These are phyloP conservation scores for Dipteronia dyeriana DNA, from an alignment of 345 rosid species.

Conservation along the genomic window DNA sequence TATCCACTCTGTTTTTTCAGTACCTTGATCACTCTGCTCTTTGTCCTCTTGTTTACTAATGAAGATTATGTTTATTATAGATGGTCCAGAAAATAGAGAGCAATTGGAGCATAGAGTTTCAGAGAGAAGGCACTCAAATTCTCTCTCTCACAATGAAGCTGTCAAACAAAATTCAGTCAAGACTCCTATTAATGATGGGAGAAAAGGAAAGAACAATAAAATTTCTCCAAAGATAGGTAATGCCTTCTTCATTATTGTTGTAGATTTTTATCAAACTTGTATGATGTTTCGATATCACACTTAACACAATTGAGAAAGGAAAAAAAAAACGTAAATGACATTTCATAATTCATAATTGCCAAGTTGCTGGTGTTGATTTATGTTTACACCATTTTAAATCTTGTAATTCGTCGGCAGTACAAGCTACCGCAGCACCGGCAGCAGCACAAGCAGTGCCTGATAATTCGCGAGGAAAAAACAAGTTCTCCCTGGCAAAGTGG, in stretches of 20 bases:
- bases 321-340: not conserved
- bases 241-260: not conserved
- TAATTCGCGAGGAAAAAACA: conserved; percentile 47
- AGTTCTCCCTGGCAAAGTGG: conserved; percentile 55
- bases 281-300: not conserved
- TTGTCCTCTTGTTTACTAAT: not conserved
- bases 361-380: not conserved
- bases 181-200: conserved; percentile 22
- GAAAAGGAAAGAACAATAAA: conserved; percentile 26
- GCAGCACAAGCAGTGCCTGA: conserved; percentile 22
- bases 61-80: conserved; percentile 18
- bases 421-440: not conserved
- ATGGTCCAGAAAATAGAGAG: conserved; percentile 19
- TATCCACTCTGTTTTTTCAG: not conserved
- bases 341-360: not conserved
- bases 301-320: not conserved
- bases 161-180: conserved; percentile 18
- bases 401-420: not conserved
- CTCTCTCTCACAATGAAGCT: conserved; percentile 24
- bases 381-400: not conserved
- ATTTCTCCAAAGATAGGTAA: conserved; percentile 45
- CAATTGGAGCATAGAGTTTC: conserved; percentile 26
- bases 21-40: not conserved
- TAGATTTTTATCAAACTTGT: not conserved
- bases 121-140: conserved; percentile 35